phyloP scores from a whole-genome alignment of 2,329 filamentous ascomycete species.

The Beauveria medogensis region DNA sequence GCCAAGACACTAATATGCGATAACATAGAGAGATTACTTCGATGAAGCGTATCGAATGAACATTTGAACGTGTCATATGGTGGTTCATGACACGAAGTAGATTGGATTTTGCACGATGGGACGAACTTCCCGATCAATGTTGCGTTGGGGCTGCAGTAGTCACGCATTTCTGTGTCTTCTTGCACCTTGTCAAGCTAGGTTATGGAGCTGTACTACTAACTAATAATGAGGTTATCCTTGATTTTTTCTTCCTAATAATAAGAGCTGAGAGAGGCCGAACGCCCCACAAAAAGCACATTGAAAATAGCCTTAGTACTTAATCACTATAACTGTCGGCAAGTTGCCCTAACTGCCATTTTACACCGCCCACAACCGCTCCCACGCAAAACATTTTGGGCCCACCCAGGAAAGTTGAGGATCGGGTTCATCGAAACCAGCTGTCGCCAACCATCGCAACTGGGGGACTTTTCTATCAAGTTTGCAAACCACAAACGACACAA shows the following conservation, averaged over 20 bases:
- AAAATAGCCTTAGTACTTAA: not conserved
- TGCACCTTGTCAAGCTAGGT: no score
- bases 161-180: no score
- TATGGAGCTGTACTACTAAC: no score
- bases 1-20: not conserved
- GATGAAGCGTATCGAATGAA: not conserved
- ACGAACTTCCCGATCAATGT: no score
- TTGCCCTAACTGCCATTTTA: constrained; percentile 37
- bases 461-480: constrained; percentile 11
- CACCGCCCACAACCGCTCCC: constrained; percentile 28
- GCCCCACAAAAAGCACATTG: no score
- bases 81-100: not conserved
- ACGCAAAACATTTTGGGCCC: constrained; percentile 12
- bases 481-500: constrained; percentile 40
- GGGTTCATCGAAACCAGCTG: constrained; percentile 12
- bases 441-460: constrained; percentile 33
- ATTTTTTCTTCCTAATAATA: no score
- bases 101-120: no score
- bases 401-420: constrained; percentile 17
- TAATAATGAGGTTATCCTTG: no score
- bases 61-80: not conserved
- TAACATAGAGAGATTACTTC: not conserved
- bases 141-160: no score
- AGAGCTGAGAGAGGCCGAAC: not conserved
- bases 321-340: not conserved